Conservation (phyloP, 1,284 basidiomycete genomes). For the Puccinia novopanici region DNA sequence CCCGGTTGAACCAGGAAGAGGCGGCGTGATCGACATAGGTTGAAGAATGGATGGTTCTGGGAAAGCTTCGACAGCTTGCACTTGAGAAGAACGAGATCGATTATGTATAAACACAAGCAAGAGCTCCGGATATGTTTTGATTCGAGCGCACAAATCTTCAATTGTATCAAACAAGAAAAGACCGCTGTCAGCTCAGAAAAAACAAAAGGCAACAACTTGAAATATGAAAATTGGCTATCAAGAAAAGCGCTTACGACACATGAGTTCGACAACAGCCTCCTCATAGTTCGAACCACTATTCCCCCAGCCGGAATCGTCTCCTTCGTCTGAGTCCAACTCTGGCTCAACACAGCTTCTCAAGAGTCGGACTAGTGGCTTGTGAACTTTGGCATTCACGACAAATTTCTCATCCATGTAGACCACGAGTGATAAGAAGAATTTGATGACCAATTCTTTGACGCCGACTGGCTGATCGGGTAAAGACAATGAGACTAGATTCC, state of each 20-base stretch:
- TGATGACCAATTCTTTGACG: conserved; percentile 56
- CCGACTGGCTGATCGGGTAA: conserved; percentile 57
- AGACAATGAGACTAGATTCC: conserved; percentile 56
- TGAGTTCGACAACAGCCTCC: conserved; percentile 80
- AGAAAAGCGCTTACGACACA: conserved; percentile 66
- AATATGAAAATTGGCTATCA: background rate
- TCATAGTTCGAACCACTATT: conserved; percentile 67
- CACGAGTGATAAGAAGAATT: conserved; percentile 57
- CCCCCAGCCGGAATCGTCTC: conserved; percentile 22
- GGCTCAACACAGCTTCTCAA: conserved; percentile 53
- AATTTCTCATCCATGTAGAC: conserved; percentile 58
- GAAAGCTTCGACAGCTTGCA: conserved; percentile 52
- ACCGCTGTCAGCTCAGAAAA: too few species aligned
- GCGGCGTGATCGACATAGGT: conserved; percentile 70
- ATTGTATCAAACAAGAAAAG: background rate
- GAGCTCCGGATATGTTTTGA: conserved; percentile 81
- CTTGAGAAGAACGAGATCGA: conserved; percentile 61
- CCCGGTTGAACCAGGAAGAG: conserved; percentile 68
- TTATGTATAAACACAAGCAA: conserved; percentile 96
- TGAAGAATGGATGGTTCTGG: conserved; percentile 56
- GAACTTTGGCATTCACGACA: conserved; percentile 56
- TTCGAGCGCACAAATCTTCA: conserved; percentile 77
- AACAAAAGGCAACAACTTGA: background rate
- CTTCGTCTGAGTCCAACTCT: conserved; percentile 42
- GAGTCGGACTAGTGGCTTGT: conserved; percentile 58